Evolutionary conservation across 2,329 filamentous ascomycete species (phyloP).

Genomic region (Stachybotrys chlorohalonatus): DNA sequence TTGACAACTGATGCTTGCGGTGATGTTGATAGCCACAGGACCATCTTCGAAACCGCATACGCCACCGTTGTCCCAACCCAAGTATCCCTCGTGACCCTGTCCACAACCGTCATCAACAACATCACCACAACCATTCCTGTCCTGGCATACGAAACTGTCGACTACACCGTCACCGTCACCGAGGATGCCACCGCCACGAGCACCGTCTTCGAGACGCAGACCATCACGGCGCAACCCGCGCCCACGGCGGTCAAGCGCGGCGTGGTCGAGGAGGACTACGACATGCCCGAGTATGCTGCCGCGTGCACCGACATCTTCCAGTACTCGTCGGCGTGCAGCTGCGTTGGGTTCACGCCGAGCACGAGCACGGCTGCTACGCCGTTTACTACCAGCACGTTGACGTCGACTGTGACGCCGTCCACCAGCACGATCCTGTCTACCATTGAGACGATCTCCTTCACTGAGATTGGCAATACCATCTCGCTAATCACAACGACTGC

Average conservation of each 20-base stretch:
- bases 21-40: not conserved
- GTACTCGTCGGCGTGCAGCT: conserved; percentile 15
- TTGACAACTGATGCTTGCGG: not conserved
- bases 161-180: conserved; percentile 1
- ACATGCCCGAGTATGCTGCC: conserved; percentile 12
- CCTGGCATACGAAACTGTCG: not conserved
- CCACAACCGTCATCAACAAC: conserved; percentile 1
- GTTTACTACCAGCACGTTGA: conserved; percentile 4
- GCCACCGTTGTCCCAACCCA: conserved; percentile 2
- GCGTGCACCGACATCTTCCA: conserved; percentile 10
- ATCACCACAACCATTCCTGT: conserved; percentile 3
- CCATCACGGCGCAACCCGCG: conserved; percentile 1
- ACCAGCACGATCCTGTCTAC: conserved; percentile 5
- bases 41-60: conserved; percentile 1
- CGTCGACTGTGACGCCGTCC: conserved; percentile 5
- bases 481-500: conserved; percentile 1
- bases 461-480: conserved; percentile 1
- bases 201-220: conserved; percentile 1
- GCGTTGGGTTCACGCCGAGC: conserved; percentile 10
- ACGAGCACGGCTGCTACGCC: conserved; percentile 8
- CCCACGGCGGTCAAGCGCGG: not conserved
- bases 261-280: conserved; percentile 1
- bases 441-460: conserved; percentile 5
- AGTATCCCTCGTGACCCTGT: not conserved
- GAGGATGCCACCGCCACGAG: not conserved